phyloP scores from a whole-genome alignment of 2,329 filamentous ascomycete species.

The Dactylonectria macrodidyma region DNA sequence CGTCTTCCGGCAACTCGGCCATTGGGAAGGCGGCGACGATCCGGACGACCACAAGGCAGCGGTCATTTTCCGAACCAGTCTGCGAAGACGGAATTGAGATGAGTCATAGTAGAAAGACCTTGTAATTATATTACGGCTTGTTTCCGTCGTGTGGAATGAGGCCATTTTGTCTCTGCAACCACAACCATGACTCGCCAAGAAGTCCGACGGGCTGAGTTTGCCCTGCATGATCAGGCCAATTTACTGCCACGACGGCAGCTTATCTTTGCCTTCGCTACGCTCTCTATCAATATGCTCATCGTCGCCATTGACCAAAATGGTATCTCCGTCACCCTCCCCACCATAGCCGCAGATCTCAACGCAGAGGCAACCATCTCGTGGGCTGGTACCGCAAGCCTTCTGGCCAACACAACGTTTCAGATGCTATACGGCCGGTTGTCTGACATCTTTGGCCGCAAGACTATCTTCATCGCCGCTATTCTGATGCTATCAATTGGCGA shows the following conservation, averaged over 20 bases:
- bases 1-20: background rate
- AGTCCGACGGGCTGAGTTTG: conserved; percentile 55
- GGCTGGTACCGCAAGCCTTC: conserved; percentile 67
- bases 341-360: conserved; percentile 63
- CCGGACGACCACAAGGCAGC: background rate
- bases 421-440: conserved; percentile 75
- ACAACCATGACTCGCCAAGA: conserved; percentile 20
- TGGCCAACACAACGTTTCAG: conserved; percentile 74
- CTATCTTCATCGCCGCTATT: conserved; percentile 68
- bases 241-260: conserved; percentile 67
- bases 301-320: conserved; percentile 72
- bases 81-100: background rate
- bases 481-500: conserved; percentile 69
- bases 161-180: background rate
- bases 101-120: background rate
- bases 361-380: conserved; percentile 67
- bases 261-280: conserved; percentile 64
- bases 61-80: background rate
- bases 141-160: background rate
- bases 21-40: background rate
- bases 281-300: conserved; percentile 68
- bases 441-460: conserved; percentile 73
- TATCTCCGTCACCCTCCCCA: conserved; percentile 66
- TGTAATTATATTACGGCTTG: background rate
- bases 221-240: conserved; percentile 70